phyloP scores from a whole-genome alignment of 768 basidiomycete species.

The Chalciporus sphaerocephalus region DNA sequence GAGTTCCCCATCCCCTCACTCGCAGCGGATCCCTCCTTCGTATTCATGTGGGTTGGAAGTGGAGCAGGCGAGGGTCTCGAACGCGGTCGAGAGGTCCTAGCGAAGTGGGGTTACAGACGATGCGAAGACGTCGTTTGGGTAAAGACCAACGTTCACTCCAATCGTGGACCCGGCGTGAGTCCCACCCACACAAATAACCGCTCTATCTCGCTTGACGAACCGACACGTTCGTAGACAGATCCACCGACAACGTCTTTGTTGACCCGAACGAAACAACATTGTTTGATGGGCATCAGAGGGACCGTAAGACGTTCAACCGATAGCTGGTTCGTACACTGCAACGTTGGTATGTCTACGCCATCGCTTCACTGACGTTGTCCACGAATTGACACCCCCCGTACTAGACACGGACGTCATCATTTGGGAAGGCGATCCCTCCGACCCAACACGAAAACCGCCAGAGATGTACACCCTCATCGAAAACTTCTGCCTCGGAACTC shows the following conservation, averaged over 20 bases:
- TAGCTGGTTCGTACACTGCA: slow-evolving; percentile 96
- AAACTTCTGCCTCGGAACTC: slow-evolving; percentile 92
- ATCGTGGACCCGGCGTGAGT: slow-evolving; percentile 72
- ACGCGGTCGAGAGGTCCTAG: slow-evolving; percentile 83
- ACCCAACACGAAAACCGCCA: slow-evolving; percentile 85
- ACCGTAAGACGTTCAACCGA: slow-evolving; percentile 94
- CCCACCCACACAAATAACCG: background rate
- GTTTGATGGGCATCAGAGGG: slow-evolving; percentile 94
- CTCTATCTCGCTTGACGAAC: background rate
- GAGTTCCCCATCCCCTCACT: slow-evolving; percentile 77
- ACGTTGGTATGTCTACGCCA: slow-evolving; percentile 64
- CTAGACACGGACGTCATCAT: slow-evolving; percentile 94
- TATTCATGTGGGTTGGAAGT: slow-evolving; percentile 94
- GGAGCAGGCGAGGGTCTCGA: slow-evolving; percentile 90
- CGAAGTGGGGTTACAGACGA: slow-evolving; percentile 89
- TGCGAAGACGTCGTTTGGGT: slow-evolving; percentile 99
- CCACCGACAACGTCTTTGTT: slow-evolving; percentile 81
- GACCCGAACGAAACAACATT: slow-evolving; percentile 91
- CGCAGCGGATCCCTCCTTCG: slow-evolving; percentile 87
- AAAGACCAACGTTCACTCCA: slow-evolving; percentile 75
- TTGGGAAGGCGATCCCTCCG: slow-evolving; percentile 87
- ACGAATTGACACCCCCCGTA: too few species aligned
- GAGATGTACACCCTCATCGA: slow-evolving; percentile 96
- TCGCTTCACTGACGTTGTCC: background rate
- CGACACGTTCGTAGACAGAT: slow-evolving; percentile 53